A percentile compares a stretch with the other conserved stretches of the same genome.
Evolutionary conservation across 768 basidiomycete genomes (phyloP).

Genomic region (Tylopilus vinaceipallidus): DNA sequence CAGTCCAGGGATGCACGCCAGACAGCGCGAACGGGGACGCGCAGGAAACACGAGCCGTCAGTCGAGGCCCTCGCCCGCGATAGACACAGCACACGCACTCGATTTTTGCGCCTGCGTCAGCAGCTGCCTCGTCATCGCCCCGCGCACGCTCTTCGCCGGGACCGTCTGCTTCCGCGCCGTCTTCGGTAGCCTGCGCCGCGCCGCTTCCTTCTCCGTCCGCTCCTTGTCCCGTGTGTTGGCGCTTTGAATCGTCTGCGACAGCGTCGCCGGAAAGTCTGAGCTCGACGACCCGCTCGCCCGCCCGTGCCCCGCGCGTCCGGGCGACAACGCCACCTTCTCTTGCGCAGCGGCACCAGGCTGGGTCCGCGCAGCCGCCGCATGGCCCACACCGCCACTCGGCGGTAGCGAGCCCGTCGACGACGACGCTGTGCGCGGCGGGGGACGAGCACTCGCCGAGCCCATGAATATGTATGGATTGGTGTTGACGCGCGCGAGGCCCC

Average conservation of each 20-base stretch:
- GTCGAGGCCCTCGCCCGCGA: too few species aligned
- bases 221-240: slow-evolving; percentile 3
- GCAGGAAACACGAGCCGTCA: background rate
- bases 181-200: background rate
- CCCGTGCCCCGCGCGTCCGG: background rate
- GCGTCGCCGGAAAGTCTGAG: slow-evolving; percentile 14
- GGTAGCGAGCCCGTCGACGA: background rate
- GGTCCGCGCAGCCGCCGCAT: background rate
- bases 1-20: background rate
- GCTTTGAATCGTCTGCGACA: slow-evolving; percentile 19
- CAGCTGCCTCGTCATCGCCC: slow-evolving; percentile 12
- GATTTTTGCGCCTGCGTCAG: slow-evolving; percentile 17
- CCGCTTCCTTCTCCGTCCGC: background rate
- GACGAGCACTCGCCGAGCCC: background rate
- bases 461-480: too few species aligned
- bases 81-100: slow-evolving; percentile 14
- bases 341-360: too few species aligned
- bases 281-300: slow-evolving; percentile 9
- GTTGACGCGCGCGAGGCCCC: background rate
- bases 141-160: slow-evolving; percentile 3
- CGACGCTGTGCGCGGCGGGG: background rate
- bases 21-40: background rate
- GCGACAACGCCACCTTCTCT: too few species aligned
- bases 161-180: slow-evolving; percentile 17
- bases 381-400: background rate